phyloP scores from a whole-genome alignment of 306 rosid genomes.

The Corylus heterophylla region DNA sequence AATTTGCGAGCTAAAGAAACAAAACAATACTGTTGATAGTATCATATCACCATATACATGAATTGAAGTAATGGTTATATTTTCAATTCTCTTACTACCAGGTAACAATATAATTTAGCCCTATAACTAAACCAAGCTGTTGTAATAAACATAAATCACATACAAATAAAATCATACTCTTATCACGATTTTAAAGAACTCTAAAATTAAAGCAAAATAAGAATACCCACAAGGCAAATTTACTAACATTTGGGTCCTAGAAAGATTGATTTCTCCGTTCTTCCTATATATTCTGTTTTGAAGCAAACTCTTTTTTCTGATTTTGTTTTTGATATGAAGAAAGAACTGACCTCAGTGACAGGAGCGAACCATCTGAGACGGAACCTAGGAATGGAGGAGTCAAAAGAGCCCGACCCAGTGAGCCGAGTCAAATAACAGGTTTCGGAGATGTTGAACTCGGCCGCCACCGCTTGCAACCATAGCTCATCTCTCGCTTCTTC shows the following conservation, averaged over 20 bases:
- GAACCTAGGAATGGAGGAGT: constrained; percentile 47
- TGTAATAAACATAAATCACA: not conserved
- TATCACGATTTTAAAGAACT: not conserved
- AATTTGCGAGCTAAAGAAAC: not conserved
- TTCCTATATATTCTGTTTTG: not conserved
- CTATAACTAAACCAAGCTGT: too few relatives aligned
- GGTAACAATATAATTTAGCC: not conserved
- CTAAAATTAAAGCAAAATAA: not conserved
- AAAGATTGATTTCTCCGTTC: not conserved
- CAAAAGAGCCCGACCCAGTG: constrained; percentile 20
- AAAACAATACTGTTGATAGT: not conserved
- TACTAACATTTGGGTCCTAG: not conserved
- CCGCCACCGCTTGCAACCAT: constrained; percentile 63
- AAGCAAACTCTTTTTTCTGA: not conserved
- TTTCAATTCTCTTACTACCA: not conserved
- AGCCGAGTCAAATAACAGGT: constrained; percentile 51
- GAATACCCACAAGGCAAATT: not conserved
- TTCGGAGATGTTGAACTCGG: constrained; percentile 56
- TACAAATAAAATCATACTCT: not conserved
- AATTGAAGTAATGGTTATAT: not conserved
- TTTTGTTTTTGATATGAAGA: not conserved
- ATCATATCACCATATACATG: not conserved
- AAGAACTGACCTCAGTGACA: constrained; percentile 48
- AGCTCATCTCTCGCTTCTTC: constrained; percentile 54
- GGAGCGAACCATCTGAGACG: constrained; percentile 85